Evolutionary conservation across 345 rosid species (phyloP), one percentile per base, ranked within the genome.

Genomic region (Gossypium stocksii): DNA sequence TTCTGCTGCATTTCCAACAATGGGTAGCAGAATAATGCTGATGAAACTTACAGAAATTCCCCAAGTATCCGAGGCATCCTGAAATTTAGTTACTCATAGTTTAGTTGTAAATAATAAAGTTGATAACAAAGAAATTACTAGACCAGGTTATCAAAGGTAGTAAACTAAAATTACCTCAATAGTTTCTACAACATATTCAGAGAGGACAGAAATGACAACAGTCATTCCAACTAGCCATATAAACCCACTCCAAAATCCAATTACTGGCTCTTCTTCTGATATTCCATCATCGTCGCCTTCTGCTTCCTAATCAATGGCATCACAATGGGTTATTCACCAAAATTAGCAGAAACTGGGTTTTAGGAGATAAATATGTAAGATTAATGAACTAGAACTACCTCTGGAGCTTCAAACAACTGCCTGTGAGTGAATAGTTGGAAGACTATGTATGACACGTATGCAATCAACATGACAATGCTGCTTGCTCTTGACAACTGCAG

Each of bases 1-100:
- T 79, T 92, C 98, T 14, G 98, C 95, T 7, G 98, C 98, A 52
- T 94, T 94, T 81, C 98, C 97, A 73, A 94, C 98, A 27, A 94
- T 91, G 9, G 98, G 98, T 8, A 94, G 90, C 85, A 94, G 73
- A 66, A 94, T 93, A 45, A 94, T 87, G 85, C 98, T 91, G 41
- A 94, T 89, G 79, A 94, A 94, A 80, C 96, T 90, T 43, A 94
- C 90, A 14, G 98, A 94, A 64, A 94, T 80, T n/a, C 97, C 98
- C 97, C 98, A 94, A 16, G 97, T 85, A 43, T 84, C 86, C 4
- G 98, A 92, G 67, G 97, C 93, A 29, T 84, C 92, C 97, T 93
- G 81, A 23, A 29, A 62, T 17, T 60, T 25, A 13, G 12, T 8
- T 22, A 4, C 60, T 22, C 52, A 9, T 56, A 56, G 41, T 34